A percentile compares a stretch with the other conserved stretches of the same genome.
Evolutionary conservation across 495 filamentous ascomycete species (phyloP).

Genomic region (Talaromyces wortmannii): DNA sequence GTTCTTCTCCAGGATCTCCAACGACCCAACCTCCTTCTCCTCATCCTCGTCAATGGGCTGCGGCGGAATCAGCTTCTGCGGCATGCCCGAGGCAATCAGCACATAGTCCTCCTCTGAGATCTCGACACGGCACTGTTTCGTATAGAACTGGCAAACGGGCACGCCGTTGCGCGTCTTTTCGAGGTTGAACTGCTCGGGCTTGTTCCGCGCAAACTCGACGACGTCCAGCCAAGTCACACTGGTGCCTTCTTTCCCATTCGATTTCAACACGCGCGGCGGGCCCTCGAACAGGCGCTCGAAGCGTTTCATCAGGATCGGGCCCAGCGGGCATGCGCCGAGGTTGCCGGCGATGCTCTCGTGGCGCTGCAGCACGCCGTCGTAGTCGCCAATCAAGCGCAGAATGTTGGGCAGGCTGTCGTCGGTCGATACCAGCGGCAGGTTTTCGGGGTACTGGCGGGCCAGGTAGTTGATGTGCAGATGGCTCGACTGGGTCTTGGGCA

Average conservation of each 20-base stretch:
- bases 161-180: conserved; percentile 59
- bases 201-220: conserved; percentile 73
- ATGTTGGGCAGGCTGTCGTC: conserved; percentile 56
- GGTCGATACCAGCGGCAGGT: conserved; percentile 53
- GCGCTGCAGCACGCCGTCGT: conserved; percentile 75
- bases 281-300: conserved; percentile 84
- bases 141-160: conserved; percentile 71
- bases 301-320: conserved; percentile 74
- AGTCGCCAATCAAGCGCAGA: conserved; percentile 64
- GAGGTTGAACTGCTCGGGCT: conserved; percentile 73
- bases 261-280: conserved; percentile 60
- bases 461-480: conserved; percentile 80
- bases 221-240: conserved; percentile 76
- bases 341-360: conserved; percentile 83
- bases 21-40: conserved; percentile 71
- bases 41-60: conserved; percentile 83
- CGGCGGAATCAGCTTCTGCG: conserved; percentile 76
- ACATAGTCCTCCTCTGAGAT: conserved; percentile 84
- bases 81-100: conserved; percentile 70
- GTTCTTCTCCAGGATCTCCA: conserved; percentile 76
- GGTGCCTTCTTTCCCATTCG: conserved; percentile 55
- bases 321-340: conserved; percentile 74
- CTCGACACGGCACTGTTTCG: conserved; percentile 74
- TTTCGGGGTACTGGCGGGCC: conserved; percentile 53
- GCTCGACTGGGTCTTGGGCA: conserved; percentile 47